A percentile compares a stretch with the other conserved stretches of the same genome.
These are phyloP conservation scores for Colletotrichum camelliae DNA, from an alignment of 2,329 filamentous ascomycete genomes.

Conservation along the genomic window DNA sequence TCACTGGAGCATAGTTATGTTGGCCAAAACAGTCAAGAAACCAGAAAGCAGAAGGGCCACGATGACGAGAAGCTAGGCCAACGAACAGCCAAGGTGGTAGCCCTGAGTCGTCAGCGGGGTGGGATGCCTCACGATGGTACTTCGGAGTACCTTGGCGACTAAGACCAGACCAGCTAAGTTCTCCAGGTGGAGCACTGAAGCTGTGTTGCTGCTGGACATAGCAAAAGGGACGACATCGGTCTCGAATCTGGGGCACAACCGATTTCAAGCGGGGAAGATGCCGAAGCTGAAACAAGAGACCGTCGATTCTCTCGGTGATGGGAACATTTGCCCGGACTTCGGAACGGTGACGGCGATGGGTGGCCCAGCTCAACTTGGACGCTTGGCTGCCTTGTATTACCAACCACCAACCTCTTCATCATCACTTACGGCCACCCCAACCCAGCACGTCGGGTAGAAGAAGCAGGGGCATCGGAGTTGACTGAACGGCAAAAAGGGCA, in stretches of 20 bases:
- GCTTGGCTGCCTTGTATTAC: background rate
- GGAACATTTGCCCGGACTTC: background rate
- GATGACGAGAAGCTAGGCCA: background rate
- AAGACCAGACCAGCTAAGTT: constrained; percentile 9
- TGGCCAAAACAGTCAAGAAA: constrained; percentile 17
- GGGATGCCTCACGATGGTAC: constrained; percentile 4
- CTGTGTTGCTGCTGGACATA: constrained; percentile 6
- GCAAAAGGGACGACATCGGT: constrained; percentile 13
- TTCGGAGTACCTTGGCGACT: constrained; percentile 6
- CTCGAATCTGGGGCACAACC: background rate
- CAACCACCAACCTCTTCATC: background rate
- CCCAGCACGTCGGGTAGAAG: background rate
- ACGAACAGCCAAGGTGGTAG: constrained; percentile 7
- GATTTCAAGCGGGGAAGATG: constrained; percentile 3
- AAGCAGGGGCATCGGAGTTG: background rate
- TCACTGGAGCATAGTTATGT: background rate
- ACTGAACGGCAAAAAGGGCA: background rate
- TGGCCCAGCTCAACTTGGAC: background rate
- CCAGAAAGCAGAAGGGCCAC: constrained; percentile 4
- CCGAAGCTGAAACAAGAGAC: constrained; percentile 5
- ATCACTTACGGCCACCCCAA: background rate
- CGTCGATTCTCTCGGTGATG: background rate
- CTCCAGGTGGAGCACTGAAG: constrained; percentile 10
- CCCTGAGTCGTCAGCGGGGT: constrained; percentile 11
- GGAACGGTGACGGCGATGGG: background rate